Conservation (phyloP, 768 basidiomycete species). For the Neoboletus brunneissimus region DNA sequence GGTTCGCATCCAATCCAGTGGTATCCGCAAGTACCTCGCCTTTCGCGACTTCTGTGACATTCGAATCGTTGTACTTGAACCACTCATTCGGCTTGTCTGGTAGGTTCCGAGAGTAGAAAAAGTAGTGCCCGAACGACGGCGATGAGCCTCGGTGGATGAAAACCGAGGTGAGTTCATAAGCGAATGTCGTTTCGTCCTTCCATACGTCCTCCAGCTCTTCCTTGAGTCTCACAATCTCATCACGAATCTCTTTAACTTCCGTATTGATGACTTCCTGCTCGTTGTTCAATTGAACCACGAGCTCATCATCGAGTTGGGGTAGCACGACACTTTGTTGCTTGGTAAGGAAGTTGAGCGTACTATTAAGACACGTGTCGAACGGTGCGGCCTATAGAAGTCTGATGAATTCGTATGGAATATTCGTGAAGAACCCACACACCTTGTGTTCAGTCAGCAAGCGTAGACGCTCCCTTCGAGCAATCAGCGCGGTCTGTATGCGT, state of each 20-base stretch:
- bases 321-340: slow-evolving; percentile 42
- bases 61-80: slow-evolving; percentile 97
- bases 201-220: slow-evolving; percentile 71
- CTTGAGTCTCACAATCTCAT: slow-evolving; percentile 53
- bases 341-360: slow-evolving; percentile 57
- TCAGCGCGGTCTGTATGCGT: slow-evolving; percentile 64
- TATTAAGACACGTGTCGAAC: slow-evolving; percentile 53
- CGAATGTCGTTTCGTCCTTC: slow-evolving; percentile 59
- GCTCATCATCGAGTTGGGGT: slow-evolving; percentile 58
- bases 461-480: slow-evolving; percentile 61
- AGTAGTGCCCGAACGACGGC: slow-evolving; percentile 90
- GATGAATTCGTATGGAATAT: neutral
- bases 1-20: slow-evolving; percentile 87
- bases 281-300: slow-evolving; percentile 46
- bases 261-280: slow-evolving; percentile 52
- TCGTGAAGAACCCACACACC: slow-evolving; percentile 38
- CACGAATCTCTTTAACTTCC: slow-evolving; percentile 58
- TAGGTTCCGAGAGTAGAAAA: slow-evolving; percentile 89
- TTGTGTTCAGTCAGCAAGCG: slow-evolving; percentile 68
- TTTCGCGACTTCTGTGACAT: slow-evolving; percentile 71
- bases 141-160: slow-evolving; percentile 92
- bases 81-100: slow-evolving; percentile 79
- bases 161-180: slow-evolving; percentile 91
- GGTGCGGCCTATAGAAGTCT: slow-evolving; percentile 51
- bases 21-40: slow-evolving; percentile 87